phyloP scores from a whole-genome alignment of 805 yeast genomes.

The Cyberlindnera lachancei region DNA sequence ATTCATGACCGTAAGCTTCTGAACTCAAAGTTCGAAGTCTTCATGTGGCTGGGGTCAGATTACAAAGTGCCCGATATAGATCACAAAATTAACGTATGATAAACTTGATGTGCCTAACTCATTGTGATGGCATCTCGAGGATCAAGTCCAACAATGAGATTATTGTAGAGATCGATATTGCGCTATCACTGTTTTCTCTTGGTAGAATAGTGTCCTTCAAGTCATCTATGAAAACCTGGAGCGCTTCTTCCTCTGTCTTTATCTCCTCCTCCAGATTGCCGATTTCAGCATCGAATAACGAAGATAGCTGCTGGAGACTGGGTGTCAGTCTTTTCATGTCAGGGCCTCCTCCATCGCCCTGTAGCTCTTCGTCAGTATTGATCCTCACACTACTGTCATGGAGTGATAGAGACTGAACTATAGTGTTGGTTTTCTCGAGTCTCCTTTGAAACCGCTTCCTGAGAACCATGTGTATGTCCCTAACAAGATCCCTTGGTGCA shows the following conservation, averaged over 20 bases:
- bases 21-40: slow-evolving; percentile 84
- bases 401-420: too few relatives aligned
- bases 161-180: too few relatives aligned
- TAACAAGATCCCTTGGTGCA: slow-evolving; percentile 3
- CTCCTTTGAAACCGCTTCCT: slow-evolving; percentile 1
- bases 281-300: slow-evolving; percentile 23
- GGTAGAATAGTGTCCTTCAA: slow-evolving; percentile 20
- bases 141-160: too few relatives aligned
- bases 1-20: slow-evolving; percentile 68
- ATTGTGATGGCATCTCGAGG: too few relatives aligned
- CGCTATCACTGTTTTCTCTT: too few relatives aligned
- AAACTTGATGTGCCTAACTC: background rate
- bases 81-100: slow-evolving; percentile 17
- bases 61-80: slow-evolving; percentile 19
- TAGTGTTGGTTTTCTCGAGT: slow-evolving; percentile 2
- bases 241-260: slow-evolving; percentile 4
- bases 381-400: too few relatives aligned
- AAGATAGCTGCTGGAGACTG: too few relatives aligned
- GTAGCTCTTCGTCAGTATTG: too few relatives aligned
- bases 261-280: slow-evolving; percentile 15
- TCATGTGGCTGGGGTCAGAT: slow-evolving; percentile 54
- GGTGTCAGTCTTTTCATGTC: too few relatives aligned
- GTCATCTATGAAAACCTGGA: slow-evolving; percentile 15
- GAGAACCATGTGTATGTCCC: slow-evolving; percentile 7
- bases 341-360: too few relatives aligned